Evolutionary conservation across 1,284 basidiomycete species (phyloP), one percentile per base, ranked within the genome.

Genomic region (Taiwanofungus camphoratus): DNA sequence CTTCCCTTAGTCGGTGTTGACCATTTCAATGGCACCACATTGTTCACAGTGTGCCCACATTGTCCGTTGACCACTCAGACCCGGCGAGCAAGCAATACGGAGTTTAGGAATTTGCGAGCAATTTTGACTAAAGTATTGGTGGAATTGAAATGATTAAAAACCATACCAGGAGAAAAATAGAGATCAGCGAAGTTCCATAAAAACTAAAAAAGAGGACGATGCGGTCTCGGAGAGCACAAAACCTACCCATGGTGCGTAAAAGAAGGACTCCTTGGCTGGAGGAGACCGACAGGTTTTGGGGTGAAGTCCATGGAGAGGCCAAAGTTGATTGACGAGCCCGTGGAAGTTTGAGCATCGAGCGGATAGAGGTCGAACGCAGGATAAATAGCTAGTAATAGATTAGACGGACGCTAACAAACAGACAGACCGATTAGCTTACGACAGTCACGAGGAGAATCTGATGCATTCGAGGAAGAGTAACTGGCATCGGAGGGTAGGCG

Each of bases 11-110:
- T 85, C 81, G 62, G 71, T 73, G 61, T 87, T 81, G 64, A 90
- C 82, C 80, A 88, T 88, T 55, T 85, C 85, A 62, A 90, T 87
- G 45, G 87, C 81, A 63, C 87, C 87, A 60, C 87, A 90, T 69
- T 87, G 74, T 71, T 88, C 83, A 63, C 87, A 90, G 61, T 84
- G 81, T 53, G 80, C 83, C 86, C 86, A 90, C 82, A 90, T 89
- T 21, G 85, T 81, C 53, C 66, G 56, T 40, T 57, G 57, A 18
- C 65, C 65, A 45, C 62, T 58, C 31, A 55, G 55, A 41, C 64
- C 62, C 13, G 65, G 47, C 12, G 64, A 61, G 45, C 65, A 67
- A 0, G 65, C 64, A 46, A 68, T 56, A 29, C 65, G 65, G 36
- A 68, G 57, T 41, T 66, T 88, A 12, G 87, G 87, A 49, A 90